Base-by-base conservation (phyloP, 805 yeast genomes). In the Kodamaea lidongshanica region DNA sequence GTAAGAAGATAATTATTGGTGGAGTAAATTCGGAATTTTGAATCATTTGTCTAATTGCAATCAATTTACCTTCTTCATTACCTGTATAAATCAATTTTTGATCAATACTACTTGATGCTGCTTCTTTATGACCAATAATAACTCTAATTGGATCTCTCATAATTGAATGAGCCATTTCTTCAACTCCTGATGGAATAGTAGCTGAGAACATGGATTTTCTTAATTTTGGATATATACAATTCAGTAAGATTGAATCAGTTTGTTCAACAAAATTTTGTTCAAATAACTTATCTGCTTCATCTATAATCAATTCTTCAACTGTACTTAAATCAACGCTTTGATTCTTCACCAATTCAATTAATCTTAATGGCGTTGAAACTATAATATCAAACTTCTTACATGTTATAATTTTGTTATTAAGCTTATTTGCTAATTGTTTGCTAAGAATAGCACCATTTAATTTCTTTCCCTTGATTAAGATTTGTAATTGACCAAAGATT, bases 271-370 rank as follows among this genome's bases (percentile, higher is more conserved):
- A 92, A 11, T 83, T 79, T 40, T 77, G 72, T 46, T 92, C 96
- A 44, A 92, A 84, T 35, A 92, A 63, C 46, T 84, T 81, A 65
- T 92, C 99, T 7, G 96, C 97, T 59, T 92, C 99, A 65, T 92
- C 99, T 43, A 92, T 76, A 12, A 92, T 73, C 27, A 92, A 60
- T 48, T 75, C 78, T 40, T 78, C 78, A n/a, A 89, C 85, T 15
- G 61, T 58, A 5, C 74, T 57, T 23, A 89, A 66, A 41, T 75
- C 77, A 13, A 84, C 52, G 7, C 70, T 63, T 22, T 72, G 82
- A 29, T 65, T 65, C 34, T 77, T 74, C 12, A 87, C 73, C 18
- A 84, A 67, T 44, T 87, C 95, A 22, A 89, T 80, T 35, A 92
- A 70, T 45, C 97, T 68, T 43, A 86, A 65, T 3, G 99, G 99